Evolutionary conservation across 2,329 filamentous ascomycete genomes (phyloP).

Genomic region (Trichoderma oligosporum): DNA sequence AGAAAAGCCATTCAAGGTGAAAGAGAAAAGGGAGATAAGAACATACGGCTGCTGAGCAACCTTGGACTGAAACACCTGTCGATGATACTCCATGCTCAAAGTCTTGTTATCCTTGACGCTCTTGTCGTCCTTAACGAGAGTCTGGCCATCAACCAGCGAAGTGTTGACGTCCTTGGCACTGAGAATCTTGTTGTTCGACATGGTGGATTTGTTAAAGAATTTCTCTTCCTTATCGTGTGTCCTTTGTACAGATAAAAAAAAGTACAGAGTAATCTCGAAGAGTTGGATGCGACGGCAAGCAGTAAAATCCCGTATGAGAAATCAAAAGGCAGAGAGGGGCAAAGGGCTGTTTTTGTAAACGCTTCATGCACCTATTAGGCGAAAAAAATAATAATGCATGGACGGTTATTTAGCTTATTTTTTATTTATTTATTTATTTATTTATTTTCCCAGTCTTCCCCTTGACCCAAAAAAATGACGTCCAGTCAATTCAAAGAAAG

Average conservation of each 20-base stretch:
- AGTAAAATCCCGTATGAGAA: too few species aligned
- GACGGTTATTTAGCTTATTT: too few species aligned
- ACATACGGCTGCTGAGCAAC: conserved; percentile 64
- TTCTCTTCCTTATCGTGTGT: too few species aligned
- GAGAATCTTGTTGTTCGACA: conserved; percentile 60
- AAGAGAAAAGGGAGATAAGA: too few species aligned
- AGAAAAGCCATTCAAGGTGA: not conserved
- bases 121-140: conserved; percentile 40
- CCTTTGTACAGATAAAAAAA: too few species aligned
- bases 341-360: conserved; percentile 11
- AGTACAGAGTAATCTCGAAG: too few species aligned
- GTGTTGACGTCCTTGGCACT: conserved; percentile 64
- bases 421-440: too few species aligned
- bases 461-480: not conserved
- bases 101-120: too few species aligned
- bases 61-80: conserved; percentile 69
- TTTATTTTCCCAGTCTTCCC: too few species aligned
- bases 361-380: not conserved
- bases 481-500: not conserved
- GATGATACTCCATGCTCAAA: conserved; percentile 76
- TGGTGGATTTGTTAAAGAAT: conserved; percentile 35
- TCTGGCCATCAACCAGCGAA: conserved; percentile 35
- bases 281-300: too few species aligned
- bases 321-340: not conserved
- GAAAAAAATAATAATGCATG: not conserved